phyloP scores from a whole-genome alignment of 495 filamentous ascomycete genomes.

The Hypoxylon crocopeplum region DNA sequence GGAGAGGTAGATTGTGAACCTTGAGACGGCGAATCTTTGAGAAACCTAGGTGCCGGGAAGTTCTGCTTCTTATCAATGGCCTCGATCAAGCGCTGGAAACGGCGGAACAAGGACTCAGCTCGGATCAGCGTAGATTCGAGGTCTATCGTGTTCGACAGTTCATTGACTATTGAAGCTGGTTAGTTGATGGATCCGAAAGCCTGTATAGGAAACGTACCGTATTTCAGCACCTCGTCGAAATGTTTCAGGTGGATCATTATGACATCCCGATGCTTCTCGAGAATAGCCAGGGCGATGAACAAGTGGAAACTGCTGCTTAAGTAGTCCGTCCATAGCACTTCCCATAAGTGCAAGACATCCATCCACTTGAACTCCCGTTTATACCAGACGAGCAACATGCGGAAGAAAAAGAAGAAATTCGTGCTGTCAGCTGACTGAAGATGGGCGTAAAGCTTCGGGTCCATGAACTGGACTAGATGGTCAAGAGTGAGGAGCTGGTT shows the following conservation, averaged over 20 bases:
- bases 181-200: constrained; percentile 7
- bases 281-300: constrained; percentile 89
- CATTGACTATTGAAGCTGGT: constrained; percentile 71
- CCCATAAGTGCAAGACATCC: constrained; percentile 89
- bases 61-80: constrained; percentile 88
- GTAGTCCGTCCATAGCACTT: constrained; percentile 93
- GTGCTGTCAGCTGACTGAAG: constrained; percentile 89
- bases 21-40: constrained; percentile 26
- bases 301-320: constrained; percentile 88
- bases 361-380: constrained; percentile 94
- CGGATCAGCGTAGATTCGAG: constrained; percentile 81
- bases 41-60: constrained; percentile 65
- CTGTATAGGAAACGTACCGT: constrained; percentile 63
- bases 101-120: constrained; percentile 85
- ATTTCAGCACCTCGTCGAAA: constrained; percentile 98
- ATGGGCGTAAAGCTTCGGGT: constrained; percentile 91
- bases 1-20: constrained; percentile 8
- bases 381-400: constrained; percentile 98
- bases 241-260: constrained; percentile 94
- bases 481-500: constrained; percentile 88
- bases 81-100: constrained; percentile 86
- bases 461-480: constrained; percentile 94
- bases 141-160: constrained; percentile 91
- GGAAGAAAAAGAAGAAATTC: constrained; percentile 99
- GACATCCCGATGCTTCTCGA: constrained; percentile 93